phyloP scores from a whole-genome alignment of 2,329 filamentous ascomycete genomes.

The Venturia asperata region DNA sequence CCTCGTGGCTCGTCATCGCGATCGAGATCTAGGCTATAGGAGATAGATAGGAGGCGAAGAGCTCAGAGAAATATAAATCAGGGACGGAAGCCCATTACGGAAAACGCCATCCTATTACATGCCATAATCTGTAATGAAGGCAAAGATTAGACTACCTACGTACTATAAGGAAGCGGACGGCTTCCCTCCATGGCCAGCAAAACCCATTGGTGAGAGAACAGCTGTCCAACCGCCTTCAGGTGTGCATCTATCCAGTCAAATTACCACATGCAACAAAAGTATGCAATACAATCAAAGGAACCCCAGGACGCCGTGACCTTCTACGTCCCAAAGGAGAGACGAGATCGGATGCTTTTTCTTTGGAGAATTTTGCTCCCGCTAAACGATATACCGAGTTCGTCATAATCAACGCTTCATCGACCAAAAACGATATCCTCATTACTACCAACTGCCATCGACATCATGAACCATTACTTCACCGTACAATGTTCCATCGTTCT shows the following conservation, averaged over 20 bases:
- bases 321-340: not conserved
- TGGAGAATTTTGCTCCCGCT: not conserved
- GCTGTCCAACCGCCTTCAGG: not conserved
- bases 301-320: not conserved
- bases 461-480: constrained; percentile 2
- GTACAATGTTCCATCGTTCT: not conserved
- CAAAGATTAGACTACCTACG: constrained; percentile 3
- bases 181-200: constrained; percentile 2
- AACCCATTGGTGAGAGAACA: not conserved
- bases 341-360: constrained; percentile 7
- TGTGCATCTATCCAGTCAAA: not conserved
- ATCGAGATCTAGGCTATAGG: not conserved
- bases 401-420: constrained; percentile 6
- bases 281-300: constrained; percentile 4
- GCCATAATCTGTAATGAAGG: not conserved
- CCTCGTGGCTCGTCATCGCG: constrained; percentile 2
- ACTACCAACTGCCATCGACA: not conserved
- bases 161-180: not conserved
- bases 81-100: not conserved
- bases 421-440: constrained; percentile 11
- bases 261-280: not conserved
- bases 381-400: constrained; percentile 1
- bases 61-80: not conserved
- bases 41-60: not conserved
- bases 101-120: not conserved